Evolutionary conservation across 164 flowering plant genomes (phyloP), one percentile per base, ranked within the genome.

Genomic region (Nymphaea colorata): DNA sequence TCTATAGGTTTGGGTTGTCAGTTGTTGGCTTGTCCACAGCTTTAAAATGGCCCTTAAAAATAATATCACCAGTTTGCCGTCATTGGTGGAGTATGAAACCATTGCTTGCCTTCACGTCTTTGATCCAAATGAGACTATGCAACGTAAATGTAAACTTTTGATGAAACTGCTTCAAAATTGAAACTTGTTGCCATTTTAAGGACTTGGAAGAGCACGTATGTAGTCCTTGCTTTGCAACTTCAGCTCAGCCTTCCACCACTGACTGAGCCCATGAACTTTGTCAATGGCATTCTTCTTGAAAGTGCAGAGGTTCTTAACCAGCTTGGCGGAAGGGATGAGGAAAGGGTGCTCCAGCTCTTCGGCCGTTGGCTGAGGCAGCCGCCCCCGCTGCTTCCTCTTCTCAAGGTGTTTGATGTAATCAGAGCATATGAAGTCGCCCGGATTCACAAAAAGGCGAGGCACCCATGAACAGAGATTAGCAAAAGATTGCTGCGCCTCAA

Each of bases 341-440:
- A 88, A 89, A 53, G 82, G 14, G 3, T 91, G 84, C 43, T 86
- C 90, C 42, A 88, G 69, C 67, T 79, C 81, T 8, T 76, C 79
- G 15, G 86, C 51, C 0, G 95, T 87, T 51, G 85, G 76, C 69
- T 83, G 86, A 10, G 93, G 82, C 6, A 91, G 93, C 64, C 85
- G 59, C 67, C 73, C 85, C 70, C 78, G 91, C 18, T 87, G 78
- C 5, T 53, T 69, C 75, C 90, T 45, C 74, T 88, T 91, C 66
- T 85, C 88, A 65, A 88, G 88, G 70, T 91, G 87, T 18, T 91
- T 91, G 3, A 88, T 65, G 47, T 91, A 88, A 71, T 84, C 97
- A 1, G 86, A 81, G 59, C 93, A 83, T 41, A 91, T 76, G 74
- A 78, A 79, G 66, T 91, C 93, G 0, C 45, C 76, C 2, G 86